Evolutionary conservation across 2,329 filamentous ascomycete species (phyloP).

Genomic region (Grosmannia clavigera): DNA sequence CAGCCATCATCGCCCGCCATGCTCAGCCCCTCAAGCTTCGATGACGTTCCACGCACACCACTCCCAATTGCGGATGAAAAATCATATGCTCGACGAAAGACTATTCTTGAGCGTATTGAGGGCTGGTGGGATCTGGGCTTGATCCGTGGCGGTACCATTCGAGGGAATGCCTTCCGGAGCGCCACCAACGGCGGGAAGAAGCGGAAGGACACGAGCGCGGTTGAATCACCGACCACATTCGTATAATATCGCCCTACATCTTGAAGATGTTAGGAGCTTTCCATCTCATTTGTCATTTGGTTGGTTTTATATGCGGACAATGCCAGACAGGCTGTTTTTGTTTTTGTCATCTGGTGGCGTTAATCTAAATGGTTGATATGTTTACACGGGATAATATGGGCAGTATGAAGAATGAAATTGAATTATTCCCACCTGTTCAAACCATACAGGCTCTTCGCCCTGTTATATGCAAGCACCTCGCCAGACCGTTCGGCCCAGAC

Average conservation of each 20-base stretch:
- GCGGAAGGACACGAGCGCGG: background rate
- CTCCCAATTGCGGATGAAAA: constrained; percentile 1
- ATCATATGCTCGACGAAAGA: constrained; percentile 27
- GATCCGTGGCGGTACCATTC: constrained; percentile 22
- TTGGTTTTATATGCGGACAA: background rate
- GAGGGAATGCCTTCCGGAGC: constrained; percentile 20
- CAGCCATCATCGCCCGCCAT: constrained; percentile 5
- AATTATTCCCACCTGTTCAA: constrained; percentile 7
- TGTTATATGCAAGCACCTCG: constrained; percentile 23
- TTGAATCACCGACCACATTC: background rate
- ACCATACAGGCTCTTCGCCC: constrained; percentile 14
- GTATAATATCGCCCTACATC: constrained; percentile 2
- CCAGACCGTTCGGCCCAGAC: constrained; percentile 31
- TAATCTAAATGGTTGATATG: background rate
- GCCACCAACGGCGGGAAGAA: background rate
- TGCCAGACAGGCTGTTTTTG: background rate
- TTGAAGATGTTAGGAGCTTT: background rate
- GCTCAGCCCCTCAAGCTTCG: background rate
- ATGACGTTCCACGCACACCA: constrained; percentile 3
- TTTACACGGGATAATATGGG: background rate
- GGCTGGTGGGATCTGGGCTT: constrained; percentile 44
- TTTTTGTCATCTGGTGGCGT: background rate
- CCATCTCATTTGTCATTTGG: background rate
- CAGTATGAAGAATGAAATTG: background rate
- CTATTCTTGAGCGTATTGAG: constrained; percentile 34